phyloP scores from a whole-genome alignment of 1,284 basidiomycete species.

The Heterobasidion irregulare region DNA sequence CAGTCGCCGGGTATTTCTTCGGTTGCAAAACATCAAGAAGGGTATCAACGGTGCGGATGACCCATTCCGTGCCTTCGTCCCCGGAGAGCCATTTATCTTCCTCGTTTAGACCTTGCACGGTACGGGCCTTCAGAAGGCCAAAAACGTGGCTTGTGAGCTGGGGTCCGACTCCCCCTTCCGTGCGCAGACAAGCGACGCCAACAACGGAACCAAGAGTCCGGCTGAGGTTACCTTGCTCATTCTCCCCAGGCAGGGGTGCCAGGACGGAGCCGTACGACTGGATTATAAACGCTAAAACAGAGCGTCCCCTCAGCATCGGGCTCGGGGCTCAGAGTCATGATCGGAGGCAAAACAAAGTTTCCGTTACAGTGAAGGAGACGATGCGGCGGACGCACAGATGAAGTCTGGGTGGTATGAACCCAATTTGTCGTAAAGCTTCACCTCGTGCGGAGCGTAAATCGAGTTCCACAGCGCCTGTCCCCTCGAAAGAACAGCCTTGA shows the following conservation, averaged over 20 bases:
- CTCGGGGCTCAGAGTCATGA: conserved; percentile 9
- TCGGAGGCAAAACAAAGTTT: conserved; percentile 8
- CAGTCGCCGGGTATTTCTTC: conserved; percentile 11
- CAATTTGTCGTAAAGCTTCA: conserved; percentile 87
- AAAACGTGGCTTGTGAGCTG: conserved; percentile 91
- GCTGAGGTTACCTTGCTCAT: conserved; percentile 75
- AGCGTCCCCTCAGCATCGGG: conserved; percentile 5
- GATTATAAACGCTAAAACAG: conserved; percentile 78
- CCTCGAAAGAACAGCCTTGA: conserved; percentile 56
- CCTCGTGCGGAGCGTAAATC: conserved; percentile 87
- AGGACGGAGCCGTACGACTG: conserved; percentile 87
- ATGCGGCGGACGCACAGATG: conserved; percentile 53
- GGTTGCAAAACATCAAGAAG: conserved; percentile 64
- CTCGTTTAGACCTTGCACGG: conserved; percentile 46
- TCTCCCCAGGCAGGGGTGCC: conserved; percentile 56
- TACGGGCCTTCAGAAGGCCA: conserved; percentile 82
- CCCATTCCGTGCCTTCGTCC: conserved; percentile 91
- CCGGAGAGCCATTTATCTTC: conserved; percentile 84
- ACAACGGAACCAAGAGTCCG: conserved; percentile 84
- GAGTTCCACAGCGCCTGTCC: conserved; percentile 79
- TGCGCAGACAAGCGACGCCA: conserved; percentile 85
- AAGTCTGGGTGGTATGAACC: conserved; percentile 80
- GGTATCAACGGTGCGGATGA: conserved; percentile 79
- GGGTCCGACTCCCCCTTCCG: conserved; percentile 84
- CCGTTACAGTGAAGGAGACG: conserved; percentile 18